These are phyloP conservation scores for Neonectria neomacrospora DNA, from an alignment of 2,329 filamentous ascomycete species.

Conservation along the genomic window DNA sequence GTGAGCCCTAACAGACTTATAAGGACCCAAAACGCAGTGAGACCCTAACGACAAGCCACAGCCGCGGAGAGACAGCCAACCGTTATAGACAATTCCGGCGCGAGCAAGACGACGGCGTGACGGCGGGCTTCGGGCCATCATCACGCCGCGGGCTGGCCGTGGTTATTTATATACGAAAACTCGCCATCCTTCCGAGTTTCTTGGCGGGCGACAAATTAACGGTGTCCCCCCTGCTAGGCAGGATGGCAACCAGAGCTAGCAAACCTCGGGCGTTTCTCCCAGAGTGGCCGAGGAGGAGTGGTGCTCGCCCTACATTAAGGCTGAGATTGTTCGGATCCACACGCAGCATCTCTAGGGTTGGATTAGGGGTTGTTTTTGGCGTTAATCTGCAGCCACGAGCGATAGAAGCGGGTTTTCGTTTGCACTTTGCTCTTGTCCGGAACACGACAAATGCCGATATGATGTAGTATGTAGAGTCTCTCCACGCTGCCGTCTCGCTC, in stretches of 20 bases:
- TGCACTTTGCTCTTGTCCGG: neutral
- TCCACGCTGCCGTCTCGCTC: neutral
- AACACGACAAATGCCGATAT: neutral
- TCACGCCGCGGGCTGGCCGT: conserved; percentile 15
- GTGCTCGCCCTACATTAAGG: neutral
- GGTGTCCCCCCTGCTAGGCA: neutral
- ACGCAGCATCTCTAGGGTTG: neutral
- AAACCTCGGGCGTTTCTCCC: neutral
- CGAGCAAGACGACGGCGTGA: neutral
- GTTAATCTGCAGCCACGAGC: neutral
- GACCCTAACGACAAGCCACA: conserved; percentile 4
- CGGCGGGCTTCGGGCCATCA: conserved; percentile 5
- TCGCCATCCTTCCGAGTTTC: neutral
- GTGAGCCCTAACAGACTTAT: neutral
- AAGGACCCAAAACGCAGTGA: neutral
- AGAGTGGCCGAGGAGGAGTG: neutral
- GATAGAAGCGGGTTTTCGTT: neutral
- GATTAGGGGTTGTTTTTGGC: neutral
- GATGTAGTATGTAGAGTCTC: too few species aligned
- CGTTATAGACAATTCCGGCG: conserved; percentile 2
- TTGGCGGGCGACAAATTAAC: neutral
- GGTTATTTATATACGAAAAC: conserved; percentile 22
- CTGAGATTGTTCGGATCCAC: neutral
- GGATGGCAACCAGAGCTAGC: neutral
- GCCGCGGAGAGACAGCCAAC: neutral